A percentile compares a stretch with the other conserved stretches of the same genome.
These are phyloP conservation scores for Lachnellula occidentalis DNA, from an alignment of 2,329 filamentous ascomycete species.

Conservation along the genomic window DNA sequence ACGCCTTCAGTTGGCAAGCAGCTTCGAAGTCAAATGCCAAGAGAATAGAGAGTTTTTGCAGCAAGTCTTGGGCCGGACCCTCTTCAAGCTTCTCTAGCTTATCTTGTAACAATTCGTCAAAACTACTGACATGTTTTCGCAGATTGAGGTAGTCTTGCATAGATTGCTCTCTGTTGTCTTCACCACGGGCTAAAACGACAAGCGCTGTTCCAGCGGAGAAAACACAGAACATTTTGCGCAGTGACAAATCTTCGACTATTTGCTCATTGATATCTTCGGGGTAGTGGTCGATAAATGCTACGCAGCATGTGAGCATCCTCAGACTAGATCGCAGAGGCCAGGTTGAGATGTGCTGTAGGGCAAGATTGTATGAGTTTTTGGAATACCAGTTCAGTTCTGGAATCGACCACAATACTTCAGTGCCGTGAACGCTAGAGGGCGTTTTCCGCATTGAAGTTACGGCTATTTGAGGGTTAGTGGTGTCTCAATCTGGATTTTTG, in stretches of 20 bases:
- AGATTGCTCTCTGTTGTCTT: constrained; percentile 47
- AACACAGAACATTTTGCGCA: constrained; percentile 63
- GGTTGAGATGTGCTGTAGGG: constrained; percentile 52
- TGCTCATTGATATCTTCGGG: constrained; percentile 41
- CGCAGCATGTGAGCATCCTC: constrained; percentile 50
- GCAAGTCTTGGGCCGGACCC: constrained; percentile 46
- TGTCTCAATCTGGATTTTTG: not conserved
- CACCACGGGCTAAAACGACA: constrained; percentile 46
- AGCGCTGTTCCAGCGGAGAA: constrained; percentile 56
- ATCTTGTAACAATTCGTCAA: constrained; percentile 43
- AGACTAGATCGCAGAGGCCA: constrained; percentile 51
- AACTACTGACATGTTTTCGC: constrained; percentile 55
- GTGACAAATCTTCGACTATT: constrained; percentile 42
- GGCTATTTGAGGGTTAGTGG: constrained; percentile 17
- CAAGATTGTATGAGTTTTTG: constrained; percentile 74
- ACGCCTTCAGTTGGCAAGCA: constrained; percentile 58
- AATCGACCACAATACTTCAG: constrained; percentile 43
- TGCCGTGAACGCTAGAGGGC: constrained; percentile 28
- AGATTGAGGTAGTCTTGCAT: constrained; percentile 55
- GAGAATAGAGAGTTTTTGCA: constrained; percentile 58
- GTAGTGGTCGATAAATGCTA: constrained; percentile 47
- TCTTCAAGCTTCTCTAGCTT: constrained; percentile 38
- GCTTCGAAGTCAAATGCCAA: constrained; percentile 77
- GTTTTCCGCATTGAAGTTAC: constrained; percentile 36
- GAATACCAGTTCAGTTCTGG: constrained; percentile 79